Conservation (phyloP, 2,329 filamentous ascomycete genomes). For the Stagonosporopsis rhizophila region DNA sequence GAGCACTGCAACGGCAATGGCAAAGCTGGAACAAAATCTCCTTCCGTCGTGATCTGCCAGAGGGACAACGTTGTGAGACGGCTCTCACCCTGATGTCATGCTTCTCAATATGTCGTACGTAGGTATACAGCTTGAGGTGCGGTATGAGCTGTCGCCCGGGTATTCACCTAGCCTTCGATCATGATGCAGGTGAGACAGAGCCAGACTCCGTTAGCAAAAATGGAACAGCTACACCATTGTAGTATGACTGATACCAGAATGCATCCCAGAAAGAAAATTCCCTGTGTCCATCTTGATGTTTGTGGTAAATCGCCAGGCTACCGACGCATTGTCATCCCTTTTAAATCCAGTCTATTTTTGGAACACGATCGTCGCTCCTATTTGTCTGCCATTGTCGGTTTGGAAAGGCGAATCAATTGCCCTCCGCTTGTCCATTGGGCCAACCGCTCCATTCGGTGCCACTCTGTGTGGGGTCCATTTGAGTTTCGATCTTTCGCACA, state of each 20-base stretch:
- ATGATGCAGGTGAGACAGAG: background rate
- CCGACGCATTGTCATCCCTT: too few relatives aligned
- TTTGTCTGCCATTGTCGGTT: constrained; percentile 62
- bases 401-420: constrained; percentile 73
- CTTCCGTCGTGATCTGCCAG: background rate
- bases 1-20: background rate
- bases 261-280: background rate
- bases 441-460: constrained; percentile 54
- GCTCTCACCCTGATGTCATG: constrained; percentile 1
- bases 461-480: constrained; percentile 38
- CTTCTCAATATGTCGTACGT: background rate
- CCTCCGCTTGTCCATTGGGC: constrained; percentile 76
- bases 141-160: background rate
- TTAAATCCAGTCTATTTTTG: background rate
- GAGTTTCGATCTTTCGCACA: constrained; percentile 57
- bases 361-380: background rate
- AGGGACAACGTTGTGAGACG: background rate
- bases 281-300: background rate
- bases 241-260: background rate
- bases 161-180: background rate
- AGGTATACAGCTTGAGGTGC: background rate
- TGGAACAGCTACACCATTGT: background rate
- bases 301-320: background rate
- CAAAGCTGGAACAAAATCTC: background rate
- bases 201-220: background rate